Base-by-base conservation (phyloP, 2,329 filamentous ascomycete species). In the Penicillium polonicum region DNA sequence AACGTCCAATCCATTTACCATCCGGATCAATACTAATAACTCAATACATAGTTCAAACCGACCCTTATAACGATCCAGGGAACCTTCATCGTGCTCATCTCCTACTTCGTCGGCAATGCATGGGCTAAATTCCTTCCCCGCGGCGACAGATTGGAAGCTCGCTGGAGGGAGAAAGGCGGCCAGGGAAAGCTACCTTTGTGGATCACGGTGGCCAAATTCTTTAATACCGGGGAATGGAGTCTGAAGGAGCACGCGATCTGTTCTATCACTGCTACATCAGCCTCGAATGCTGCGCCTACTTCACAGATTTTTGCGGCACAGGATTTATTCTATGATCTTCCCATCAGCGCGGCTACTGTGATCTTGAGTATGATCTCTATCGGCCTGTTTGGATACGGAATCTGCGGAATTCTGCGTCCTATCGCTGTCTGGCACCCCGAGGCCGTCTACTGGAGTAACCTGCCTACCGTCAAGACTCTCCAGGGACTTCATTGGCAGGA, bases 211-310 rank as follows among this genome's bases (percentile, higher is more conserved):
- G 33, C 78, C 17, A 72, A 70, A 7, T 79, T 85, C 48, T 23
- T 85, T 62, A 85, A 85, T 61, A 70, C 70, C 5, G 79, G 82
- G 0, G 77, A 76, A 0, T 86, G 80, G 79, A 74, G 73, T 29
- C 69, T 85, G 33, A 85, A 85, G 61, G 83, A 86, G 64, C 83
- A 86, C 36, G 73, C 81, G 0, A 76, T 85, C 1, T 80, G 78
- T 60, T 64, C 82, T 48, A 82, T 84, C 64, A 84, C 80, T 0
- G 81, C 82, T 1, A 82, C 80, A 0, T 81, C 81, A 0, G 82
- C 80, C 0, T 82, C 80, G 4, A 82, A 83, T 45, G 82, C 78
- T 1, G 56, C 76, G 0, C 74, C 72, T 4, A 78, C 74, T 15
- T 46, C 58, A 5, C 58, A 60, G 2, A 79, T 82, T 0, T 82